Conservation (phyloP, 495 filamentous ascomycete genomes). For the Jackrogersella minutella region DNA sequence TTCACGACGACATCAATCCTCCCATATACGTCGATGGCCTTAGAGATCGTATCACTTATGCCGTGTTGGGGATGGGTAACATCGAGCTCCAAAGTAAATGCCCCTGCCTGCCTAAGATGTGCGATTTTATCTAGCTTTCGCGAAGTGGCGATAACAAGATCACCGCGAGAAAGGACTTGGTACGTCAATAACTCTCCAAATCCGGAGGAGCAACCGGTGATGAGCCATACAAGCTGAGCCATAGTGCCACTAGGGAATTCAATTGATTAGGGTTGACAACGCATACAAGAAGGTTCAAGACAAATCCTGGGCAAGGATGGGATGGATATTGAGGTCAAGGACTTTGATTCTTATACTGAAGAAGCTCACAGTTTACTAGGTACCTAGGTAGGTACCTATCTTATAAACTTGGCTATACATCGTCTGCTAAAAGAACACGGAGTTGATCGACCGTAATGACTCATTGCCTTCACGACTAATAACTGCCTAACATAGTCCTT, state of each 20-base stretch:
- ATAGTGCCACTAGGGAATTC: background rate
- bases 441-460: no score
- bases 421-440: no score
- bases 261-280: background rate
- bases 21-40: constrained; percentile 53
- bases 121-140: constrained; percentile 52
- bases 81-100: constrained; percentile 54
- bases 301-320: background rate
- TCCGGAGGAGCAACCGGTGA: constrained; percentile 60
- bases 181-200: constrained; percentile 55
- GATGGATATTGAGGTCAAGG: background rate
- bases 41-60: constrained; percentile 48
- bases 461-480: background rate
- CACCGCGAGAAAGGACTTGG: constrained; percentile 54
- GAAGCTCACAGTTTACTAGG: no score
- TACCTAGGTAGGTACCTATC: background rate
- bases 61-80: constrained; percentile 49
- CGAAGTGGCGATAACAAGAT: constrained; percentile 60
- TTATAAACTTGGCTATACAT: no score
- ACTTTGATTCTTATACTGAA: constrained; percentile 3
- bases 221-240: constrained; percentile 54
- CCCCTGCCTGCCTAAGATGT: constrained; percentile 53
- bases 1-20: constrained; percentile 62
- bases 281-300: background rate
- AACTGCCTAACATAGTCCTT: background rate